These are phyloP conservation scores for Boletus barrowsii DNA, from an alignment of 768 basidiomycete genomes.

Conservation along the genomic window DNA sequence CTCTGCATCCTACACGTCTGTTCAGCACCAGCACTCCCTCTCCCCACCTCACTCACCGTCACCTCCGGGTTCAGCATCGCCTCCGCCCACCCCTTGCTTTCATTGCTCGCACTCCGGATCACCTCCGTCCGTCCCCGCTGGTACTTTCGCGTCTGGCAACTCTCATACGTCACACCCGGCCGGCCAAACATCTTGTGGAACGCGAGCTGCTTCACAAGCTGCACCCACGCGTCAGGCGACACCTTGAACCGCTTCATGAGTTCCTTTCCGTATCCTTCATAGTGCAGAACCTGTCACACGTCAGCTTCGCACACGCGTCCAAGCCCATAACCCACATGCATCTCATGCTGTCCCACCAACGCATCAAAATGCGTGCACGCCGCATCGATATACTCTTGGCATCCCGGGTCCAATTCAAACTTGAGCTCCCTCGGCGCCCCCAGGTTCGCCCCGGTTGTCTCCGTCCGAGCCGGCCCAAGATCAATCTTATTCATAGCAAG, in stretches of 20 bases:
- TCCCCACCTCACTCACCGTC: conserved; percentile 37
- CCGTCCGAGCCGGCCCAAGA: conserved; percentile 53
- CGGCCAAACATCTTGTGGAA: conserved; percentile 81
- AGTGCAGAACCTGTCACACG: conserved; percentile 64
- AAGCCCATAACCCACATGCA: conserved; percentile 50
- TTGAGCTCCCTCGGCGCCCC: conserved; percentile 61
- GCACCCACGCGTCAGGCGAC: conserved; percentile 93
- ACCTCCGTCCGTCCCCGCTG: conserved; percentile 92
- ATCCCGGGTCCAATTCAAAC: conserved; percentile 62
- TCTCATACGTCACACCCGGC: conserved; percentile 87
- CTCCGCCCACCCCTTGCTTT: conserved; percentile 83
- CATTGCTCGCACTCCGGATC: conserved; percentile 78
- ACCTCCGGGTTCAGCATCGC: conserved; percentile 70
- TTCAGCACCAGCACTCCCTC: not conserved
- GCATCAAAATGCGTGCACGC: conserved; percentile 71
- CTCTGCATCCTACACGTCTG: conserved; percentile 42
- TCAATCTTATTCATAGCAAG: conserved; percentile 72
- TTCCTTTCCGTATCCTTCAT: conserved; percentile 86
- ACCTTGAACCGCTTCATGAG: conserved; percentile 77
- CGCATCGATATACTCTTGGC: conserved; percentile 48
- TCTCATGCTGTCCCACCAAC: conserved; percentile 74
- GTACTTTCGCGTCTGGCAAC: conserved; percentile 90
- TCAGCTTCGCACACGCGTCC: conserved; percentile 6
- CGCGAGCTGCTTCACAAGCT: conserved; percentile 94
- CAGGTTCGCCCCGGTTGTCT: conserved; percentile 39